These are phyloP conservation scores for Hansenula lynferdii DNA, from an alignment of 1,139 yeast genomes.

Conservation along the genomic window DNA sequence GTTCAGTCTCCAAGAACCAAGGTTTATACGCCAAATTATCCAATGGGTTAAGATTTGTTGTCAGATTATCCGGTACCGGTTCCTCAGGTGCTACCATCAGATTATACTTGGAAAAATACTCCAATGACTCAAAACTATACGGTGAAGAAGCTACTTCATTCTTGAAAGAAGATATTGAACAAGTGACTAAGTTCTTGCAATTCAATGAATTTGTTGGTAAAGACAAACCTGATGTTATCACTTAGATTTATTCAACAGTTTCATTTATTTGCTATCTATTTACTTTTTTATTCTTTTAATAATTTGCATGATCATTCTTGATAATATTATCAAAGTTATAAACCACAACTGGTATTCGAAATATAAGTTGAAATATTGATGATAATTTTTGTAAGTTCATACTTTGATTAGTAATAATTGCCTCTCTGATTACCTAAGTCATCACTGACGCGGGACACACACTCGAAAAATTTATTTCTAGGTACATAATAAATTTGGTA, in stretches of 20 bases:
- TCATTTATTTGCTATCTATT: too few species aligned
- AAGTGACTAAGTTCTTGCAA: constrained; percentile 63
- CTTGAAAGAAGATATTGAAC: constrained; percentile 56
- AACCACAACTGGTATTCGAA: too few species aligned
- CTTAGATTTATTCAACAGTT: constrained; percentile 35
- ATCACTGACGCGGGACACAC: neutral
- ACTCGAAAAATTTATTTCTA: neutral
- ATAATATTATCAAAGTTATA: too few species aligned
- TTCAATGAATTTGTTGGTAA: constrained; percentile 75
- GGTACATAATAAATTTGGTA: too few species aligned
- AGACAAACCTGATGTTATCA: constrained; percentile 84
- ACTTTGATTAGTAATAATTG: too few species aligned
- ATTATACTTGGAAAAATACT: constrained; percentile 83
- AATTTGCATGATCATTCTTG: too few species aligned
- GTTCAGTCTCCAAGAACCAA: constrained; percentile 86
- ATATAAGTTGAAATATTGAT: too few species aligned
- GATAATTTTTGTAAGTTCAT: too few species aligned
- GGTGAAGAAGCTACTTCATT: constrained; percentile 59
- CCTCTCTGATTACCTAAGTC: neutral
- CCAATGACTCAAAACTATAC: constrained; percentile 50
- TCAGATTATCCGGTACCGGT: constrained; percentile 96
- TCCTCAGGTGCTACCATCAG: constrained; percentile 98
- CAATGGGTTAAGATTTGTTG: constrained; percentile 82
- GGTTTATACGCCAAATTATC: constrained; percentile 82
- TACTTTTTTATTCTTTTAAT: too few species aligned